Evolutionary conservation across 1,284 basidiomycete genomes (phyloP), one percentile per base, ranked within the genome.

Genomic region (Lentinula novae-zelandiae): DNA sequence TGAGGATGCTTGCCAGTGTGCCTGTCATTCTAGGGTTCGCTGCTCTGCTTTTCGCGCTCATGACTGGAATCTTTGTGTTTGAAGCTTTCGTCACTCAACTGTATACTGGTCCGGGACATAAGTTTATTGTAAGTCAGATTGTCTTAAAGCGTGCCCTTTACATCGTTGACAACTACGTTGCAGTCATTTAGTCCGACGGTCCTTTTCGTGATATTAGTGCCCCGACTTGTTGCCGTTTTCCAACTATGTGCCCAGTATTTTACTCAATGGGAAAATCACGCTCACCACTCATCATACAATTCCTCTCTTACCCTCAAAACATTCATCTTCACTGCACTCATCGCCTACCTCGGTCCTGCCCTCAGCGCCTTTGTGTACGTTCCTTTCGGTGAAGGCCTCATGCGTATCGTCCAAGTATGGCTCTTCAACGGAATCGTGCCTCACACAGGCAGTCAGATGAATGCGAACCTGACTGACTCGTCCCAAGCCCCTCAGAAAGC

Each of bases 191-290:
- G 85, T 34, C 96, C 96, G 0, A 98, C 95, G 0, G 78, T 94
- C 38, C 77, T 97, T 33, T 96, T 98, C 72, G 82, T 88, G 2
- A 81, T 86, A 0, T 76, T 95, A 10, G 89, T 99, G 0, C 96
- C 97, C 0, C 86, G 86, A 62, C 81, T 98, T 38, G 83, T 96
- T n/a, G 82, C 80, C 0, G 72, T 90, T 1, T 96, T 97, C 75
- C 88, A 90, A 65, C 69, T 76, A 0, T 82, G 89, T 53, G 92
- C 93, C 0, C 77, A 77, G 36, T 75, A 79, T 7, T 81, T 98
- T 58, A 96, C 96, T 0, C 75, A 82, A 55, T 97, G 93, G 92
- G 96, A 99, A 75, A 94, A 96, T 70, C 94, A 97, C 71, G 80
- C 84, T 2, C 92, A 93, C 65, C 82, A 90, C 66, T 89, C 88